Percentiles rank a stretch among this genome's conserved stretches.
phyloP scores from a whole-genome alignment of 2,329 filamentous ascomycete species.

The Colletotrichum brevisporum region DNA sequence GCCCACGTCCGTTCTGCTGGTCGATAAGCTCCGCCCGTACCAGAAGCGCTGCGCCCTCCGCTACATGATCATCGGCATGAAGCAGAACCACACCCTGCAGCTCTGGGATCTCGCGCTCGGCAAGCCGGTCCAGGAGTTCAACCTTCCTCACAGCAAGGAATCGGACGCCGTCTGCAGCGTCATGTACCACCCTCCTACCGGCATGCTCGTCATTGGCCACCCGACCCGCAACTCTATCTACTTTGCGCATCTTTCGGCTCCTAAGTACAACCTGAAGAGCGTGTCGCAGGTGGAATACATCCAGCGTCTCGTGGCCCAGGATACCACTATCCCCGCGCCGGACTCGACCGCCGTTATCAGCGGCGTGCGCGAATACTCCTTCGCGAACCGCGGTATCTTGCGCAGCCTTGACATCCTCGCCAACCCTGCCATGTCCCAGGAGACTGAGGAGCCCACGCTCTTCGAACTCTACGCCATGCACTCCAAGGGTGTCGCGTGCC shows the following conservation, averaged over 20 bases:
- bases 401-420: constrained; percentile 92
- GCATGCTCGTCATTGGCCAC: constrained; percentile 95
- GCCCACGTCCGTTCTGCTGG: constrained; percentile 94
- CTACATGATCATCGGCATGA: constrained; percentile 97
- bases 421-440: constrained; percentile 74
- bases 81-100: constrained; percentile 98
- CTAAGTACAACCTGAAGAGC: constrained; percentile 87
- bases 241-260: constrained; percentile 94
- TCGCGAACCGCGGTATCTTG: constrained; percentile 86
- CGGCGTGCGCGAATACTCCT: constrained; percentile 94
- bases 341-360: constrained; percentile 98
- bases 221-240: constrained; percentile 98
- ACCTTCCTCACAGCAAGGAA: constrained; percentile 95
- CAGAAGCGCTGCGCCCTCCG: constrained; percentile 89
- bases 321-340: constrained; percentile 82
- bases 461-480: constrained; percentile 99
- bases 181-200: constrained; percentile 90
- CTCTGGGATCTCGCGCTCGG: constrained; percentile 97
- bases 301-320: constrained; percentile 80
- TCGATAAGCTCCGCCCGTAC: constrained; percentile 96
- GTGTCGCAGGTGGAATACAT: constrained; percentile 93
- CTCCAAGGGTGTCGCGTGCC: constrained; percentile 93
- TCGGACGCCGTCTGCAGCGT: constrained; percentile 98
- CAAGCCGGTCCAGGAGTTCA: constrained; percentile 97
- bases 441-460: constrained; percentile 78